Evolutionary conservation across 1,139 yeast species (phyloP), one percentile per base, ranked within the genome.

Genomic region (Blastobotrys persicus): DNA sequence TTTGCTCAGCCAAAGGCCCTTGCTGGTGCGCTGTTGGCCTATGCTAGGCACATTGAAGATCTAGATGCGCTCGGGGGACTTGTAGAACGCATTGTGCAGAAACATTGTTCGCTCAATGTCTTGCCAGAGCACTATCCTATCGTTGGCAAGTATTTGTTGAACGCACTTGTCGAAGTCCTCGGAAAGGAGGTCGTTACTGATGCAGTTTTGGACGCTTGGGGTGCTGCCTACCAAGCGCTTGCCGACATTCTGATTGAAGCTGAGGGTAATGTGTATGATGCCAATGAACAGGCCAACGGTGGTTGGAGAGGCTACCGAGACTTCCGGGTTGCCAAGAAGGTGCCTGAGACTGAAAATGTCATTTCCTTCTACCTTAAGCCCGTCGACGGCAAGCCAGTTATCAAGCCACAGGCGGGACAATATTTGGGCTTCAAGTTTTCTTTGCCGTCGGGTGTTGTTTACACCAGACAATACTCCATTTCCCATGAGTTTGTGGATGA

Each of bases 81-180:
- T 55, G 87, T 84, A 12, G 70, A 75, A 46, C 80, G 80, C 56
- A 81, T 84, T 59, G 85, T 79, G 34, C 74, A 73, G 54, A 83
- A 83, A 65, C 89, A 84, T 57, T 82, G 80, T 54, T 85, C 87
- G 44, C 69, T 83, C 52, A 80, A 78, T 59, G 75, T 84, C 41
- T 65, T 67, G 51, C 79, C 88, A 2, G 84, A 79, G 50, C 87
- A 82, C 51, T 84, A 84, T 58, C 80, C 82, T 14, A 73, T 80
- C 54, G 88, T 84, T 35, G 89, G 88, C 31, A 63, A 67, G 40
- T 74, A 76, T 57, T 68, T 84, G 32, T 64, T 83, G 42, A 70
- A 68, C 26, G 79, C 88, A 17, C 76, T 84, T 68, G 64, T 68
- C 45, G 75, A 76, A 51, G 74, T 80, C 43, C 68, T 83, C 39